A percentile compares a stretch with the other conserved stretches of the same genome.
phyloP scores from a whole-genome alignment of 306 rosid species.

The Trifolium dubium region DNA sequence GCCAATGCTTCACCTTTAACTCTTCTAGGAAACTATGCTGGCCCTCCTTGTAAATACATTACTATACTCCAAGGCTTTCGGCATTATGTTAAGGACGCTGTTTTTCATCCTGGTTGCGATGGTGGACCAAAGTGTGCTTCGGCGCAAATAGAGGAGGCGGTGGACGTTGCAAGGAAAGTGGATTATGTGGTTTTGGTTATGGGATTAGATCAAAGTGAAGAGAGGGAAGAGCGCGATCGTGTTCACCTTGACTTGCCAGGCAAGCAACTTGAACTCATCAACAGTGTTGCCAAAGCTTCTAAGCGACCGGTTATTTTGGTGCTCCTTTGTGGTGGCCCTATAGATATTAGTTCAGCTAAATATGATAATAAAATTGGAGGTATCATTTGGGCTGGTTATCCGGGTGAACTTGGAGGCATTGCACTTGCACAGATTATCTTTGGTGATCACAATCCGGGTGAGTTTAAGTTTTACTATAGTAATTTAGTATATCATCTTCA shows the following conservation, averaged over 20 bases:
- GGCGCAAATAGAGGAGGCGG: constrained; percentile 63
- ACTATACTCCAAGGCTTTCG: constrained; percentile 67
- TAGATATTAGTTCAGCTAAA: constrained; percentile 80
- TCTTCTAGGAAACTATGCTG: constrained; percentile 84
- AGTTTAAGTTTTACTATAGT: not conserved
- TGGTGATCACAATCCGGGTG: constrained; percentile 95
- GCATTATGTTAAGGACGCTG: constrained; percentile 52
- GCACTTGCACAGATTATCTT: constrained; percentile 85
- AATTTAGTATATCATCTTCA: not conserved
- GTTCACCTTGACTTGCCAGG: constrained; percentile 69
- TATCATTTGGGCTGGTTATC: constrained; percentile 98
- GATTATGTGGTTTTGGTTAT: constrained; percentile 81
- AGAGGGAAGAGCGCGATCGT: constrained; percentile 77
- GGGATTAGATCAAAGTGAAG: constrained; percentile 86
- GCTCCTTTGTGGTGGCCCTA: constrained; percentile 82
- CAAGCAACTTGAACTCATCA: constrained; percentile 69
- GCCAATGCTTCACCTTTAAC: constrained; percentile 59
- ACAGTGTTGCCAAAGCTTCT: constrained; percentile 69
- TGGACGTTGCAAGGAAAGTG: constrained; percentile 53
- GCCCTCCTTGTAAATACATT: constrained; percentile 72
- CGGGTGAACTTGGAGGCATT: constrained; percentile 80
- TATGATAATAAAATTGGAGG: constrained; percentile 66
- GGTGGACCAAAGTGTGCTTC: constrained; percentile 56
- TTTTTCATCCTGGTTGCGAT: constrained; percentile 73
- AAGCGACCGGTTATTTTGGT: constrained; percentile 77